Evolutionary conservation across 1,284 basidiomycete genomes (phyloP), one percentile per base, ranked within the genome.

Genomic region (Phylloboletellus chloephorus): DNA sequence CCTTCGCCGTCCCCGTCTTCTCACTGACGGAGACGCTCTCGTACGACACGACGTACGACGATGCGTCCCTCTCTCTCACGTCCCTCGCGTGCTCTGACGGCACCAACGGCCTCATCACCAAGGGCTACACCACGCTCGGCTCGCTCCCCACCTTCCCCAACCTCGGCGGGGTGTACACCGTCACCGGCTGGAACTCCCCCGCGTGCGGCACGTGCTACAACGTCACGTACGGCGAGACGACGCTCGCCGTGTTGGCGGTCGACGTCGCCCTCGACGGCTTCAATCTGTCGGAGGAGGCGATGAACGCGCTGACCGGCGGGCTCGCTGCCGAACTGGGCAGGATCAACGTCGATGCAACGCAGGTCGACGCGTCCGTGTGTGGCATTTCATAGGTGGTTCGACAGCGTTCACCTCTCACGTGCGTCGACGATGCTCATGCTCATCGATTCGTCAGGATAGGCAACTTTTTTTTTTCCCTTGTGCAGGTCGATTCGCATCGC

Each of bases 21-120:
- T 44, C 57, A 8, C 48, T 44, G 35, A 24, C 39, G 3, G 13
- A 45, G 19, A 47, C 22, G 13, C 21, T 66, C 5, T 39, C 54
- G 5, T 65, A 65, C 26, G 66, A 67, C 46, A 45, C 16, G 2
- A 52, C 25, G 12, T 79, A 76, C 56, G 72, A 74, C 57, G 46
- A 65, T 11, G 21, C 52, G 5, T 47, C 47, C 7, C 41, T 48
- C 28, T 57, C 66, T 7, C 57, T 76, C 26, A 1, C 44, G 37
- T 55, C 37, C 21, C 64, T 74, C 41, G 66, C 74, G 4, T 78
- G 77, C 54, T 78, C 76, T 3, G 58, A 74, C 39, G 73, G 72
- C 5, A 4, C 17, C n/a, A 31, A 67, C 28, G 63, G 61, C 12
- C 67, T 78, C 39, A 22, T 66, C 26, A 66, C 61, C 41, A 63